Conservation (phyloP, 176 grass and related monocot species). For the Pontederia paniculata region DNA sequence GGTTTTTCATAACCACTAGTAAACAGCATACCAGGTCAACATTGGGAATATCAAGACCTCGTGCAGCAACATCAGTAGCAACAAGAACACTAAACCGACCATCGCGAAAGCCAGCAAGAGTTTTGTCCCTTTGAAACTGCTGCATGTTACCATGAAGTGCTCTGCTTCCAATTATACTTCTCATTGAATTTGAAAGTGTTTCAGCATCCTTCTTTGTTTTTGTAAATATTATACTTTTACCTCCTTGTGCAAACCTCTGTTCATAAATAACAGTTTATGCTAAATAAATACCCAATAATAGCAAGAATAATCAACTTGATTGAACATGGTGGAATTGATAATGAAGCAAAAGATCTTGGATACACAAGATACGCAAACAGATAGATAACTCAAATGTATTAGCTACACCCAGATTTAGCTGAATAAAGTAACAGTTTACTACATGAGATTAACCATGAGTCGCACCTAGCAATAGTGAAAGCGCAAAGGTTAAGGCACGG, state of each 20-base stretch:
- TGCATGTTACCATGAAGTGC: slow-evolving; percentile 92
- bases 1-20: no score
- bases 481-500: no score
- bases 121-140: slow-evolving; percentile 82
- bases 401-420: no score
- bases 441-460: no score
- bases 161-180: slow-evolving; percentile 53
- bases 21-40: slow-evolving; percentile 64
- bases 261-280: neutral
- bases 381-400: no score
- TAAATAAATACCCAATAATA: neutral
- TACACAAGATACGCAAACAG: no score
- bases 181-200: slow-evolving; percentile 66
- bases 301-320: slow-evolving; percentile 45
- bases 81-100: slow-evolving; percentile 72
- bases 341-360: no score
- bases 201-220: slow-evolving; percentile 94
- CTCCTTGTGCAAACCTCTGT: slow-evolving; percentile 83
- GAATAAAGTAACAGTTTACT: no score
- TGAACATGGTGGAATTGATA: slow-evolving; percentile 25
- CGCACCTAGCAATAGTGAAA: no score
- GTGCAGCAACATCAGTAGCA: slow-evolving; percentile 84
- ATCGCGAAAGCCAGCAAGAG: slow-evolving; percentile 76
- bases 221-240: slow-evolving; percentile 93
- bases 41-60: slow-evolving; percentile 93